A percentile compares a stretch with the other conserved stretches of the same genome.
Conservation (phyloP, 2,329 filamentous ascomycete species). For the Penicillium sp. region DNA sequence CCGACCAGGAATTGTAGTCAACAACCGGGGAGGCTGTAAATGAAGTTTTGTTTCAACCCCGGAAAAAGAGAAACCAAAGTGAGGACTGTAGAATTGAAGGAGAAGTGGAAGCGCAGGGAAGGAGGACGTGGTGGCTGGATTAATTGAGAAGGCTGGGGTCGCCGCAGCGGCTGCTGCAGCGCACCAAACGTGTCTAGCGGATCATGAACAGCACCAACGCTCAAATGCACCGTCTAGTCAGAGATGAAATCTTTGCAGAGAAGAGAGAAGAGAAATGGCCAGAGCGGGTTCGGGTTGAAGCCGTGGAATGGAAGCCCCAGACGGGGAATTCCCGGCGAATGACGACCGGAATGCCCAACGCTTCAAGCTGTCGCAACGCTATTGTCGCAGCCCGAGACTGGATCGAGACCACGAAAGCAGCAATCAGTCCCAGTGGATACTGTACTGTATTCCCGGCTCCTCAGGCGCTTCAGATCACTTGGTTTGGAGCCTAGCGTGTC, state of each 20-base stretch:
- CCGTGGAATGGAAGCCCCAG: conserved; percentile 3
- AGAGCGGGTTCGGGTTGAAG: neutral
- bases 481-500: neutral
- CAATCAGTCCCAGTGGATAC: neutral
- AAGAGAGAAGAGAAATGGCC: neutral
- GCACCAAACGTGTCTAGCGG: conserved; percentile 21
- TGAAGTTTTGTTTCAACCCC: conserved; percentile 3
- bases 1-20: neutral
- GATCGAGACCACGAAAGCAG: neutral
- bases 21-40: conserved; percentile 5
- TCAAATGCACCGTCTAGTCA: neutral
- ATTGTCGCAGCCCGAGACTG: neutral
- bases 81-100: neutral
- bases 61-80: conserved; percentile 9
- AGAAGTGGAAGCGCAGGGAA: conserved; percentile 13
- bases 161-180: conserved; percentile 23
- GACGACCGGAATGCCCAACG: conserved; percentile 8
- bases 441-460: neutral
- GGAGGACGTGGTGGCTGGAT: conserved; percentile 32
- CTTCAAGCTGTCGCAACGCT: neutral
- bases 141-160: conserved; percentile 44
- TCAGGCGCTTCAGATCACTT: neutral
- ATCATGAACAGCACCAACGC: conserved; percentile 15
- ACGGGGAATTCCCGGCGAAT: neutral
- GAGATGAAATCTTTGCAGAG: neutral